Evolutionary conservation across 2,329 filamentous ascomycete genomes (phyloP).

Genomic region (Tolypocladium ovalisporum): DNA sequence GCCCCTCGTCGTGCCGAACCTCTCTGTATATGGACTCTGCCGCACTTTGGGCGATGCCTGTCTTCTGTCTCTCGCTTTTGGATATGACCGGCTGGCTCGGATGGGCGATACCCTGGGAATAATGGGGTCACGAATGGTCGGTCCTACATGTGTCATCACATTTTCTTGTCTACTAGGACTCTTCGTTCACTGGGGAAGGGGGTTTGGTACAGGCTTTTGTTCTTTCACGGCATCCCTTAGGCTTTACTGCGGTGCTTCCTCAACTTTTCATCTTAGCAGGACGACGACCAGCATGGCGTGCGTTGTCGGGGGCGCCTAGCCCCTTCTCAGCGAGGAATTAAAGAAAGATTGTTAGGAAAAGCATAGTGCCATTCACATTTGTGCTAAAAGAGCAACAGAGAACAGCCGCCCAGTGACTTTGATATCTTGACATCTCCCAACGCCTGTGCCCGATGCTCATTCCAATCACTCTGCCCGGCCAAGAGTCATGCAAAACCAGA

Average conservation of each 20-base stretch:
- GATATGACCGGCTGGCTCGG: not conserved
- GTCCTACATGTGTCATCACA: not conserved
- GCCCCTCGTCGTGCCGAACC: not conserved
- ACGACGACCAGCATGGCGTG: not conserved
- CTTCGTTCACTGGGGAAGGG: not conserved
- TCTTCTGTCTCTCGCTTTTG: not conserved
- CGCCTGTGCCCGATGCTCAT: constrained; percentile 1
- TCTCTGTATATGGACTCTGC: not conserved
- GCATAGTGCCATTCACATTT: not conserved
- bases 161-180: not conserved
- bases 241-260: not conserved
- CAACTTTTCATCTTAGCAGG: not conserved
- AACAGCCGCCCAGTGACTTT: not conserved
- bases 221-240: not conserved
- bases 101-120: not conserved
- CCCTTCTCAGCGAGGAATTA: not conserved
- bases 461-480: not conserved
- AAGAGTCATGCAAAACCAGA: not conserved
- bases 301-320: not conserved
- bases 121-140: not conserved
- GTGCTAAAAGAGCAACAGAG: not conserved
- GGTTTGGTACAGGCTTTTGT: not conserved
- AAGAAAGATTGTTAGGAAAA: not conserved
- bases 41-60: not conserved
- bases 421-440: constrained; percentile 6